phyloP scores from a whole-genome alignment of 495 filamentous ascomycete genomes.

The Aspergillus cristatus region DNA sequence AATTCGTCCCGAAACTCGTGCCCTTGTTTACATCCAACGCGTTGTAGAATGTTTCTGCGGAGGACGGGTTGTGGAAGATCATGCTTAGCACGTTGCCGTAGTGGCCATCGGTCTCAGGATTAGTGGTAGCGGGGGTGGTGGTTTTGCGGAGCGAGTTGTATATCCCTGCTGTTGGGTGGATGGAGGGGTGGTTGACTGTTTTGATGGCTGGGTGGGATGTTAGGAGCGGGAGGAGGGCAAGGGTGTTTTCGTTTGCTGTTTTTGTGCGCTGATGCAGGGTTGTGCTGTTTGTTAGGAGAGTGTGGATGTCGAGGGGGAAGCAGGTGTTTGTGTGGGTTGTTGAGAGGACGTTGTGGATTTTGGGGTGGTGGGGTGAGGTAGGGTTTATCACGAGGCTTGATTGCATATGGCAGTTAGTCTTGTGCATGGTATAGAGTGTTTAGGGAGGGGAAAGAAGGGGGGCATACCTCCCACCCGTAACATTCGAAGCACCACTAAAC shows the following conservation, averaged over 20 bases:
- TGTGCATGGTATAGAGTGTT: not conserved
- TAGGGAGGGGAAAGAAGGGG: not conserved
- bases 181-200: constrained; percentile 6
- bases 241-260: constrained; percentile 5
- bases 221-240: constrained; percentile 3
- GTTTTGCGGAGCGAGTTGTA: constrained; percentile 5
- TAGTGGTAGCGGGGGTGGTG: too few species aligned
- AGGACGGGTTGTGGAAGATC: not conserved
- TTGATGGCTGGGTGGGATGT: constrained; percentile 1
- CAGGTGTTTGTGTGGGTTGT: constrained; percentile 1
- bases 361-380: constrained; percentile 1
- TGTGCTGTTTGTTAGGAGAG: constrained; percentile 3
- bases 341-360: not conserved
- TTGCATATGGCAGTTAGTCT: not conserved
- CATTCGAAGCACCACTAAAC: constrained; percentile 42
- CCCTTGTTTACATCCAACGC: constrained; percentile 9
- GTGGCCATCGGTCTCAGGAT: too few species aligned
- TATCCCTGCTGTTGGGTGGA: not conserved
- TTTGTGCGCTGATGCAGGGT: constrained; percentile 3
- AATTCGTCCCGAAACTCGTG: constrained; percentile 13
- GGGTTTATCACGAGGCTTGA: constrained; percentile 5
- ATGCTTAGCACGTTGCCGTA: constrained; percentile 1
- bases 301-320: constrained; percentile 7
- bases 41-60: constrained; percentile 10
- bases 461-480: constrained; percentile 34